Base-by-base conservation (phyloP, 768 basidiomycete species). In the Psilocybe cyanescens region DNA sequence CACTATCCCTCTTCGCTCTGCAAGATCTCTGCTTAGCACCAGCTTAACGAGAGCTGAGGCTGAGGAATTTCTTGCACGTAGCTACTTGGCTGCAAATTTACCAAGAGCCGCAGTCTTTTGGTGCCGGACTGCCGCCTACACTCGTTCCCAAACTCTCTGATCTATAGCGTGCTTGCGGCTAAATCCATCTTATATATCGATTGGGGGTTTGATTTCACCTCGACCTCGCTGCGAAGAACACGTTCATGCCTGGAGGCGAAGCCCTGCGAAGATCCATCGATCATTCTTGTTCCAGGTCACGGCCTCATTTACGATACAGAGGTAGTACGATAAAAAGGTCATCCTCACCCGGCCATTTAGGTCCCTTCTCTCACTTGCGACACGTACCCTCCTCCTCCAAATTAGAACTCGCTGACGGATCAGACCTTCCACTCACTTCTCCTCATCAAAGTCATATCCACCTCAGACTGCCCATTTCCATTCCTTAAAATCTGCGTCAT, bases 181-280 rank as follows among this genome's bases (percentile, higher is more conserved):
- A 44, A 12, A 44, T 44, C 41, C 4, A 44, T 30, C 41, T 47
- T 33, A 16, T 31, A 33, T 12, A 55, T 45, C 55, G 55, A 57
- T 49, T 39, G 37, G 35, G 17, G 28, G 11, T 39, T 44, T 50
- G 19, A 11, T n/a, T 45, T 28, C 50, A 37, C 28, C 39, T 24
- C 1, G n/a, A 52, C 37, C 16, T 52, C 29, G 28, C 19, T 39
- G 9, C 17, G 37, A 33, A 35, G 12, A 41, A 37, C 61, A 66
- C 65, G 65, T 66, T 66, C 61, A 66, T 66, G 65, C 61, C 59
- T 51, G 52, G 41, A 62, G 65, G 61, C 58, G 28, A 58, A 31
- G 41, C 12, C 24, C 19, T 44, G 44, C 59, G 37, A 19, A 37
- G 29, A 33, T 47, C 33, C 33, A 50, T 49, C 61, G 39, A 46